phyloP scores from a whole-genome alignment of 139 green algal genomes.

The Diplosphaera chodatii region DNA sequence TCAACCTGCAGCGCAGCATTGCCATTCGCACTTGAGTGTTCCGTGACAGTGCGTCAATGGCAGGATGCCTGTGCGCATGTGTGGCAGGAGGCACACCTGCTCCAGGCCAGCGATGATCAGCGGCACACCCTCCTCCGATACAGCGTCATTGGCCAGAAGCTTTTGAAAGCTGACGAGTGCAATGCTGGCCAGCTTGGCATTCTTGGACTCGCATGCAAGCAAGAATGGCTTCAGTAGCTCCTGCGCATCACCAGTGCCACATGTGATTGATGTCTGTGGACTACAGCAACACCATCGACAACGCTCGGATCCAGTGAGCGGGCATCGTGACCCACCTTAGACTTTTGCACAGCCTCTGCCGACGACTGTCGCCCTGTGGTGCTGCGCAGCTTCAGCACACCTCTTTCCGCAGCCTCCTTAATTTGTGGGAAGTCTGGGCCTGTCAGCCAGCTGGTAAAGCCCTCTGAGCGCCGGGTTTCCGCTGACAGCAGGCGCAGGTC shows the following conservation, averaged over 20 bases:
- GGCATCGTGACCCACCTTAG: too few species aligned
- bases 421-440: slow-evolving; percentile 56
- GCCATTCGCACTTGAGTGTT: too few species aligned
- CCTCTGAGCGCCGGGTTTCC: slow-evolving; percentile 52
- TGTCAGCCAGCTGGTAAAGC: slow-evolving; percentile 50
- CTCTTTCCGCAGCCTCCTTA: slow-evolving; percentile 62
- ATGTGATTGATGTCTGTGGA: too few species aligned
- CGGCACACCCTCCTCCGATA: slow-evolving; percentile 40
- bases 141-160: slow-evolving; percentile 67
- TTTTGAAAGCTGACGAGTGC: slow-evolving; percentile 71
- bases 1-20: slow-evolving; percentile 46
- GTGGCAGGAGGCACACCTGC: too few species aligned
- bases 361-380: slow-evolving; percentile 35
- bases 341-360: background rate
- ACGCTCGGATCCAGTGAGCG: too few species aligned
- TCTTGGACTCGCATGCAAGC: slow-evolving; percentile 68
- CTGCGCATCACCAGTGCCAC: too few species aligned
- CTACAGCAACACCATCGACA: too few species aligned
- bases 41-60: too few species aligned
- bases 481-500: slow-evolving; percentile 50
- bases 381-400: slow-evolving; percentile 47
- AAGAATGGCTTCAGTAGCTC: slow-evolving; percentile 76
- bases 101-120: slow-evolving; percentile 51
- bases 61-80: too few species aligned
- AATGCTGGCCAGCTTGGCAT: slow-evolving; percentile 50